Evolutionary conservation across 2,329 filamentous ascomycete species (phyloP).

Genomic region (Ciborinia camelliae): DNA sequence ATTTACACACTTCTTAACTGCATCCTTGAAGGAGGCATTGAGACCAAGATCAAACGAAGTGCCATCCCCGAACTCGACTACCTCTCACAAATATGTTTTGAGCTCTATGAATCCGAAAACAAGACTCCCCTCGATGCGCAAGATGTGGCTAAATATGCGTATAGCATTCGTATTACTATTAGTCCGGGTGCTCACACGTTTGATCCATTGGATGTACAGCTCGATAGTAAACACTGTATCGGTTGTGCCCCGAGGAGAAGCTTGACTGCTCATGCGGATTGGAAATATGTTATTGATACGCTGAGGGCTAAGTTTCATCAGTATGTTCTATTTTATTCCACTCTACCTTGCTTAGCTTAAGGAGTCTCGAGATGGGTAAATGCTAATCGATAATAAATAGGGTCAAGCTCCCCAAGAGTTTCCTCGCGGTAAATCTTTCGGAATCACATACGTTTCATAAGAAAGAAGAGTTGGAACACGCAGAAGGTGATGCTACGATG

Average conservation of each 20-base stretch:
- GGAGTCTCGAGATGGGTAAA: not conserved
- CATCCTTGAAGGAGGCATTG: slow-evolving; percentile 93
- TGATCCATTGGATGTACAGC: slow-evolving; percentile 91
- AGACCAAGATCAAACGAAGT: slow-evolving; percentile 93
- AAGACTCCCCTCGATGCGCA: slow-evolving; percentile 34
- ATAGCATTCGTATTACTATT: slow-evolving; percentile 94
- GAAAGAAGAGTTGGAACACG: slow-evolving; percentile 28
- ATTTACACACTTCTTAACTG: slow-evolving; percentile 98
- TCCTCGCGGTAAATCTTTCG: slow-evolving; percentile 39
- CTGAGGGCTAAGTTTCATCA: slow-evolving; percentile 92
- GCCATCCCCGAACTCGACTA: slow-evolving; percentile 97
- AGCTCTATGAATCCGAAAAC: slow-evolving; percentile 93
- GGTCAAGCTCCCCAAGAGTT: slow-evolving; percentile 39
- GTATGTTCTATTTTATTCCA: slow-evolving; percentile 48
- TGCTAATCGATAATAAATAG: slow-evolving; percentile 23
- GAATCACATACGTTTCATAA: slow-evolving; percentile 39
- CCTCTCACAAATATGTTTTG: slow-evolving; percentile 94
- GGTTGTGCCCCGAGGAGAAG: slow-evolving; percentile 88
- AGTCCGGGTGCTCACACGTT: slow-evolving; percentile 95
- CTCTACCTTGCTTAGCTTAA: not conserved
- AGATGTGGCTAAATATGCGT: slow-evolving; percentile 60
- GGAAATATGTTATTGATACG: slow-evolving; percentile 96
- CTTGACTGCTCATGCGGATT: slow-evolving; percentile 86
- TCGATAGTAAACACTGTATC: slow-evolving; percentile 95
- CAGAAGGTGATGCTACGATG: not conserved